Base-by-base conservation (phyloP, 2,329 filamentous ascomycete species). In the Cytospora paraplurivora region DNA sequence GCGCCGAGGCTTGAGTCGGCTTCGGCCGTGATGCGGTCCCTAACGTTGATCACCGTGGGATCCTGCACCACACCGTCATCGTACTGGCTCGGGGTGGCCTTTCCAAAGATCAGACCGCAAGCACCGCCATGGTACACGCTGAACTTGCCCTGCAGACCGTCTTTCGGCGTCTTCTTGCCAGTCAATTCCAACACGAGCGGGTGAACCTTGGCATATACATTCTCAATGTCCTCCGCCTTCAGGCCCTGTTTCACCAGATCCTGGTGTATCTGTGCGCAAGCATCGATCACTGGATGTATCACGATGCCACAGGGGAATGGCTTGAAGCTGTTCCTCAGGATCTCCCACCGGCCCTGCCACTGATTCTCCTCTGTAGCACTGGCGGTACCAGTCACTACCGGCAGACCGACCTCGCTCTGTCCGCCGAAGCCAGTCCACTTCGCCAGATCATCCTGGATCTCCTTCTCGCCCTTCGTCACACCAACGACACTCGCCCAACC, bases 281-380 rank as follows among this genome's bases (percentile, higher is more conserved):
- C 81, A 69, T 85, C 82, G 62, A 85, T 85, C 4, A 79, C 75
- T 1, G 82, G 82, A 69, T 85, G 83, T 66, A 84, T 81, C 0
- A 85, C 81, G 64, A 85, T 84, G 1, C 82, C 83, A 69, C 82
- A 85, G 0, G 83, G 82, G 65, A 81, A 85, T 0, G 82, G 83
- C 69, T 85, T 85, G 72, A 85, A 85, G 1, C 80, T 78, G 66
- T 85, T 85, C 66, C 77, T 77, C 68, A 78, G 74, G 10, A 81
- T 79, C 72, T 85, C 81, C 82, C 82, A 85, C n/a, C 62, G 37
- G 67, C 69, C 41, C 67, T 62, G 1, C 4, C 44, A 41, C 55
- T 57, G 38, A 33, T 57, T 57, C 41, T 49, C 55, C 72, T 13
- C 79, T 66, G 19, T 73, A 72, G 44, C 33, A 32, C 38, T 47